These are phyloP conservation scores for Cajanus cajan DNA, from an alignment of 306 rosid genomes.

Conservation along the genomic window DNA sequence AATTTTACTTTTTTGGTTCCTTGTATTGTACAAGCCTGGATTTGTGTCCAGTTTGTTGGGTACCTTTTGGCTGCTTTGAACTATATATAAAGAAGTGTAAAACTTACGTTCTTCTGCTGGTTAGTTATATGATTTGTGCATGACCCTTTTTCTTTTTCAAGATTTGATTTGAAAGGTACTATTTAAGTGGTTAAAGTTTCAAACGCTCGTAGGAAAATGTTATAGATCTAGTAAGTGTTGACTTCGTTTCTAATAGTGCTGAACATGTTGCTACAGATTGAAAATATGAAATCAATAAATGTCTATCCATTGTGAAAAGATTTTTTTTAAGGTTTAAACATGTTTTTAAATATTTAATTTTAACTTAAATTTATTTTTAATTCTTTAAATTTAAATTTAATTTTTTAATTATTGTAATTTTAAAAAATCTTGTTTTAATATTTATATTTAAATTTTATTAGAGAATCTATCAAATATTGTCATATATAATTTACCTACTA, in stretches of 20 bases:
- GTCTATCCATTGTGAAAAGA: no score
- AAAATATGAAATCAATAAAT: background rate
- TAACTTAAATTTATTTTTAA: no score
- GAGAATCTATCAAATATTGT: no score
- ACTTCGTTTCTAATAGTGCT: background rate
- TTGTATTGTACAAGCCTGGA: background rate
- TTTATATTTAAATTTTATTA: no score
- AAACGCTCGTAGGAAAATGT: background rate
- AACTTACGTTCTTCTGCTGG: background rate
- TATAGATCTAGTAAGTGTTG: background rate
- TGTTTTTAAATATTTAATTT: no score
- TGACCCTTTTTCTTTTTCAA: background rate
- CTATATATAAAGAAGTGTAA: background rate
- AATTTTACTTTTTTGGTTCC: conserved; percentile 14
- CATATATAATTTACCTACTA: no score
- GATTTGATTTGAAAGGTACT: background rate
- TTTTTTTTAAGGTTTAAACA: no score
- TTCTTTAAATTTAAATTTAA: no score
- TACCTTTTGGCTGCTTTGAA: conserved; percentile 1
- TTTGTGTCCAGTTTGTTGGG: background rate
- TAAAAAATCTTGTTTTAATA: no score
- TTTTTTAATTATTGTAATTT: no score
- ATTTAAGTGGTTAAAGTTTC: background rate
- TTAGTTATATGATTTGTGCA: background rate
- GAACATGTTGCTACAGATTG: background rate